Conservation (phyloP, 202 grass and related monocot species). For the Eragrostis tef region DNA sequence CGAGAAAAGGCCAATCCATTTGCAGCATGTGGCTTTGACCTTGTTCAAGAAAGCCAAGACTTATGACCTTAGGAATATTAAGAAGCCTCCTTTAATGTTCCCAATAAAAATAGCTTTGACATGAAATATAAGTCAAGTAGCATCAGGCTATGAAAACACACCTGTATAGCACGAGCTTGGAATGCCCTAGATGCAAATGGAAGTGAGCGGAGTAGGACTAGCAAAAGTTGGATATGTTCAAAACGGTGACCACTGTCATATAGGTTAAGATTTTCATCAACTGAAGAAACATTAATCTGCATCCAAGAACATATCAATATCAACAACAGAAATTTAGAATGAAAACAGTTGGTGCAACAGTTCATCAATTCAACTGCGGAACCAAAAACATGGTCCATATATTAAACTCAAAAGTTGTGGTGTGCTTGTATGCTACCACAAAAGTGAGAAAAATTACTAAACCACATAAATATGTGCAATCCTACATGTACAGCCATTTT, state of each 20-base stretch:
- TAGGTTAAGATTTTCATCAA: constrained; percentile 85
- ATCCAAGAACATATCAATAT: constrained; percentile 47
- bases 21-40: constrained; percentile 6
- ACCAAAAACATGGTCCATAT: background rate
- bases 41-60: background rate
- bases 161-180: constrained; percentile 89
- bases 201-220: constrained; percentile 82
- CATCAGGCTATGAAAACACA: constrained; percentile 49
- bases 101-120: constrained; percentile 6
- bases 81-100: constrained; percentile 1
- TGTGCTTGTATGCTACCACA: background rate
- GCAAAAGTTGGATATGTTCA: constrained; percentile 88
- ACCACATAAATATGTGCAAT: background rate
- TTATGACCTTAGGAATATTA: background rate
- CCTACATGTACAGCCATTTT: background rate
- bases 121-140: constrained; percentile 20
- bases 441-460: constrained; percentile 12
- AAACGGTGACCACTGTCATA: constrained; percentile 96
- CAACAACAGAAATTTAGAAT: constrained; percentile 37
- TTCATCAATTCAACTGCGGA: background rate
- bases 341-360: constrained; percentile 19
- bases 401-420: constrained; percentile 9
- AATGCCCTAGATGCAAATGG: constrained; percentile 92
- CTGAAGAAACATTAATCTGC: constrained; percentile 81
- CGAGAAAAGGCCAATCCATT: background rate